Conservation (phyloP, 805 yeast species). For the Debaryomyces hansenii region DNA sequence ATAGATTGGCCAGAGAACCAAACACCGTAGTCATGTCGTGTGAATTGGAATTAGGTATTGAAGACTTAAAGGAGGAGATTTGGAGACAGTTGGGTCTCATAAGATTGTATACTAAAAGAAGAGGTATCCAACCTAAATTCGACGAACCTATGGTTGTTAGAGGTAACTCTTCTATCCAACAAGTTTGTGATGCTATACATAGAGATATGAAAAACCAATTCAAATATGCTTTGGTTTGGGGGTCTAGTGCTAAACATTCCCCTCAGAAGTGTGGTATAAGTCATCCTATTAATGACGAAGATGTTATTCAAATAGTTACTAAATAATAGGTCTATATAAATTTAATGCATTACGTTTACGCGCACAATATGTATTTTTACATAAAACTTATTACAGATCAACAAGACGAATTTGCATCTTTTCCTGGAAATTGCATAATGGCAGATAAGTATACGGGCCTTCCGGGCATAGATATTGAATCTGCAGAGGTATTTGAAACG, state of each 20-base stretch:
- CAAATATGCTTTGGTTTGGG: conserved; percentile 96
- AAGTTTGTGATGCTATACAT: conserved; percentile 89
- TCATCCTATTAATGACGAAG: conserved; percentile 87
- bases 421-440: not conserved
- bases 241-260: conserved; percentile 88
- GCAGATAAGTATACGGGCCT: conserved; percentile 11
- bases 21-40: conserved; percentile 94
- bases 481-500: conserved; percentile 45
- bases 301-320: conserved; percentile 87
- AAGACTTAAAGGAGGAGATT: conserved; percentile 86
- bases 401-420: not conserved
- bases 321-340: conserved; percentile 43
- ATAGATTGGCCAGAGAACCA: conserved; percentile 87
- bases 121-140: conserved; percentile 81
- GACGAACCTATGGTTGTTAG: conserved; percentile 91
- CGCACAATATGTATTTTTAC: not conserved
- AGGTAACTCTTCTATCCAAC: conserved; percentile 72
- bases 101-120: conserved; percentile 83
- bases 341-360: conserved; percentile 1
- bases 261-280: conserved; percentile 94
- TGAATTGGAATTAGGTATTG: conserved; percentile 80
- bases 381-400: not conserved
- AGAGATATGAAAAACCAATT: conserved; percentile 89
- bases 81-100: conserved; percentile 85
- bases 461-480: conserved; percentile 20